Conservation (phyloP, 192 early-diverging fungal species). For the Coemansia sp. region DNA sequence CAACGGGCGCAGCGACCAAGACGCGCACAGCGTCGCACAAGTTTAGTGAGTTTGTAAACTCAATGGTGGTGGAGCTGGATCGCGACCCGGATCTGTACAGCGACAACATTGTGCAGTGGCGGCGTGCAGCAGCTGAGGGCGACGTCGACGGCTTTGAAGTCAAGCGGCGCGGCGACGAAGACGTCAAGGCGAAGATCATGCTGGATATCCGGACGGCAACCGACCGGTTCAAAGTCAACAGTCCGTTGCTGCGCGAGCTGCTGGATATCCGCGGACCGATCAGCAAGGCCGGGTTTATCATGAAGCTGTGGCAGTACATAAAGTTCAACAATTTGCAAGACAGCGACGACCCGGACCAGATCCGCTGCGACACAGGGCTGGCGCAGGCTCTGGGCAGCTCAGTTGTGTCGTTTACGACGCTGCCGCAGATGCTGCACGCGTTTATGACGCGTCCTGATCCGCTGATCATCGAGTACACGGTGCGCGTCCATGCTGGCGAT, state of each 20-base stretch:
- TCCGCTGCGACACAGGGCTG: constrained; percentile 80
- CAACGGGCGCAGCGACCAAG: constrained; percentile 58
- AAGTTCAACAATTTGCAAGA: constrained; percentile 91
- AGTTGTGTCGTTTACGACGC: constrained; percentile 74
- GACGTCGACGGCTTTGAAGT: constrained; percentile 85
- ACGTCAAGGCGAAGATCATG: constrained; percentile 78
- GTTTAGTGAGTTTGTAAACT: constrained; percentile 83
- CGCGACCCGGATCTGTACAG: constrained; percentile 74
- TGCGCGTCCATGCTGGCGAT: constrained; percentile 72
- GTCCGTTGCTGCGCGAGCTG: constrained; percentile 68
- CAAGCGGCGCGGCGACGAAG: constrained; percentile 84
- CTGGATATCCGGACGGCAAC: constrained; percentile 77
- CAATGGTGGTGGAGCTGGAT: constrained; percentile 81
- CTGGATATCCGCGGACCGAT: constrained; percentile 65
- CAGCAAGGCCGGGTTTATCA: constrained; percentile 61
- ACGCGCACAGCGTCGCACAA: constrained; percentile 62
- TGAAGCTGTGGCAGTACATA: constrained; percentile 95
- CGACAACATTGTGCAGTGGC: constrained; percentile 57
- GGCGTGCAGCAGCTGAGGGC: constrained; percentile 25
- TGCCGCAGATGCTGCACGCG: constrained; percentile 75
- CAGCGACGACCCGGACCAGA: constrained; percentile 79
- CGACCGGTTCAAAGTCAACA: constrained; percentile 75
- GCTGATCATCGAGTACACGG: constrained; percentile 85
- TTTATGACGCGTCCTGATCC: constrained; percentile 83
- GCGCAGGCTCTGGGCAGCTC: constrained; percentile 64